These are phyloP conservation scores for Fusarium sarcochroum DNA, from an alignment of 2,329 filamentous ascomycete genomes.

Conservation along the genomic window DNA sequence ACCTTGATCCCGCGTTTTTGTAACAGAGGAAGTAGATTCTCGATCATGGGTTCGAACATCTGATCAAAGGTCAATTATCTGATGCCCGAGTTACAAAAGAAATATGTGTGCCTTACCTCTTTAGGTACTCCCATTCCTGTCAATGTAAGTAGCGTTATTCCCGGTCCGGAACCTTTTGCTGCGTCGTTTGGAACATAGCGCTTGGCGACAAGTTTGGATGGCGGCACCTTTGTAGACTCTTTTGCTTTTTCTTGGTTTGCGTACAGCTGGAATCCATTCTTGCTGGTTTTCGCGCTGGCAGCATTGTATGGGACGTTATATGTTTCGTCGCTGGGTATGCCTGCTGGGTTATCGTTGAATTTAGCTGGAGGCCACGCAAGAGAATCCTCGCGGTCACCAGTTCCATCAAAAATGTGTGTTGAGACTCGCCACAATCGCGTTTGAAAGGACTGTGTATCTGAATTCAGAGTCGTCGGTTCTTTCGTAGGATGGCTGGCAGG, in stretches of 20 bases:
- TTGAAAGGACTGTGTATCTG: no score
- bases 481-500: no score
- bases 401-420: not conserved
- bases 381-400: not conserved
- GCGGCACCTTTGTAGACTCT: fast-evolving
- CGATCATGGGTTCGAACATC: not conserved
- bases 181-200: not conserved
- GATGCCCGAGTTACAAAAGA: no score
- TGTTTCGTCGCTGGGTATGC: not conserved
- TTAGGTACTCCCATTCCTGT: conserved; percentile 5
- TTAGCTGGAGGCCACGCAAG: not conserved
- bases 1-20: not conserved
- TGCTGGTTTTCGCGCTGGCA: not conserved
- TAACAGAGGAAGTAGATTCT: not conserved
- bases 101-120: not conserved
- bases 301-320: not conserved
- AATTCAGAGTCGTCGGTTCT: no score
- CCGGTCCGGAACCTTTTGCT: not conserved
- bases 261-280: fast-evolving
- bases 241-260: fast-evolving
- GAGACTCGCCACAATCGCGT: not conserved
- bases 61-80: no score
- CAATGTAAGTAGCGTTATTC: not conserved
- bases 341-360: not conserved
- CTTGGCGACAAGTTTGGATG: not conserved